Evolutionary conservation across 768 basidiomycete species (phyloP).

Genomic region (Kwoniella dejecticola): DNA sequence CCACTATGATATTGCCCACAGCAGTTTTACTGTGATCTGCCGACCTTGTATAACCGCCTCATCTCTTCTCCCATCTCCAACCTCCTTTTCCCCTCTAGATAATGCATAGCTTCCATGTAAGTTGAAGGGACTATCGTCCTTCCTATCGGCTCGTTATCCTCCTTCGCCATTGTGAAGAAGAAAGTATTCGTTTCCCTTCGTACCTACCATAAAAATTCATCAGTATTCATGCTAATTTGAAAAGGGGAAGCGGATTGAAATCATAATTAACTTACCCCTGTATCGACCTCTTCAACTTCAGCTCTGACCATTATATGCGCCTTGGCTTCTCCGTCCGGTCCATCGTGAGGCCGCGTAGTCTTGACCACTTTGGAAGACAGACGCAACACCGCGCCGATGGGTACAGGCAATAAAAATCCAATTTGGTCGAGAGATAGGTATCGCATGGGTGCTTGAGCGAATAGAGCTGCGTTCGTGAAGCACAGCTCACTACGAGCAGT

Average conservation of each 20-base stretch:
- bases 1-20: no score
- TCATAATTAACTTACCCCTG: no score
- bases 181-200: constrained; percentile 58
- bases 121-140: constrained; percentile 40
- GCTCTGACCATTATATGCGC: constrained; percentile 53
- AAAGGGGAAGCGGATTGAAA: no score
- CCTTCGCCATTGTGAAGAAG: constrained; percentile 32
- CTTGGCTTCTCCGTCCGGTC: constrained; percentile 48
- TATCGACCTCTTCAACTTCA: constrained; percentile 60
- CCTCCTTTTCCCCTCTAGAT: constrained; percentile 75
- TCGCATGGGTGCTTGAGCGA: constrained; percentile 65
- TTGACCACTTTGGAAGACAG: constrained; percentile 72
- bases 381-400: constrained; percentile 78
- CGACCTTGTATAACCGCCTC: constrained; percentile 55
- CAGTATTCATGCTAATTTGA: no score
- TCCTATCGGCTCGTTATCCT: constrained; percentile 40
- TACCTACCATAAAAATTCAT: constrained; percentile 17
- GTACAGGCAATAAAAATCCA: constrained; percentile 75
- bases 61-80: constrained; percentile 72
- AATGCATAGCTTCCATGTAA: constrained; percentile 74
- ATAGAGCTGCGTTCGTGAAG: constrained; percentile 70
- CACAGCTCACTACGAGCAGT: constrained; percentile 63
- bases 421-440: constrained; percentile 80
- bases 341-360: constrained; percentile 58
- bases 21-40: constrained; percentile 3